A percentile compares a stretch with the other conserved stretches of the same genome.
phyloP scores from a whole-genome alignment of 257 asterid genomes.

The Solanum pinnatisectum region DNA sequence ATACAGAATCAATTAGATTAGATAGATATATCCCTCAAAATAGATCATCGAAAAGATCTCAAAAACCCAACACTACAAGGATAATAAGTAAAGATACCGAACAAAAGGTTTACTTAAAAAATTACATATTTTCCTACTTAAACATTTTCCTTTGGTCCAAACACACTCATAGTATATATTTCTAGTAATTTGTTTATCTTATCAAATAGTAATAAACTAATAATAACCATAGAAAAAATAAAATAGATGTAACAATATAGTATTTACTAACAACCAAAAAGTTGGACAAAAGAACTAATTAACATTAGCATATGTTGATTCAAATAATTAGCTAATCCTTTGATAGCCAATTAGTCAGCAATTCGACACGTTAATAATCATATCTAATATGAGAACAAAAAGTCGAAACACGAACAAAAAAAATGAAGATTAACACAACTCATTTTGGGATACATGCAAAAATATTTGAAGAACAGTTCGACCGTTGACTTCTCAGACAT shows the following conservation, averaged over 20 bases:
- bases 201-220: too few relatives aligned
- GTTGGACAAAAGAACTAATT: background rate
- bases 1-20: background rate
- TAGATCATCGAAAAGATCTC: background rate
- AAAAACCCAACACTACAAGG: too few relatives aligned
- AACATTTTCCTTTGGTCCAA: background rate
- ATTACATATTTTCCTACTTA: background rate
- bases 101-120: too few relatives aligned
- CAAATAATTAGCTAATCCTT: slow-evolving; percentile 36
- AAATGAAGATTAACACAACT: slow-evolving; percentile 14
- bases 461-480: background rate
- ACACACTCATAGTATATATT: background rate
- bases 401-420: background rate
- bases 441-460: slow-evolving; percentile 34
- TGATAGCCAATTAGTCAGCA: slow-evolving; percentile 30
- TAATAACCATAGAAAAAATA: background rate
- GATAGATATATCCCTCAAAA: too few relatives aligned
- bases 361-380: slow-evolving; percentile 33
- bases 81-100: too few relatives aligned
- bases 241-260: background rate
- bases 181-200: background rate
- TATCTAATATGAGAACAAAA: slow-evolving; percentile 16
- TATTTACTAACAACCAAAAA: background rate
- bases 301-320: slow-evolving; percentile 11
- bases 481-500: background rate